These are phyloP conservation scores for Boletus rubroflammeus DNA, from an alignment of 768 basidiomycete genomes.

Conservation along the genomic window DNA sequence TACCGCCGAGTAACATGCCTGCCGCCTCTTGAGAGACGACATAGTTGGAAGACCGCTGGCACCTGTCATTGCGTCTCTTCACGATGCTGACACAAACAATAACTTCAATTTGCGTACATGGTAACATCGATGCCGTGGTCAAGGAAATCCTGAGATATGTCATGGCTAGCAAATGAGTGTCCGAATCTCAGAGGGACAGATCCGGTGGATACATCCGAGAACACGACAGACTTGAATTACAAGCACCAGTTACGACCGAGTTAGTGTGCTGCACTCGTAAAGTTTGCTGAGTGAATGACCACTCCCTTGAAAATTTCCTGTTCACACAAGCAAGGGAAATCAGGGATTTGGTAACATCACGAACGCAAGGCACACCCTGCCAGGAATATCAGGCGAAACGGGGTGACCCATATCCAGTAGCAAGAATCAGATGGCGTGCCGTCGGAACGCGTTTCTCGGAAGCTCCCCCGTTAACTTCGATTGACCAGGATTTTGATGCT, in stretches of 20 bases:
- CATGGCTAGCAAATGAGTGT: conserved; percentile 17
- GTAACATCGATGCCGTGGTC: conserved; percentile 21
- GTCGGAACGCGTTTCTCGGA: conserved; percentile 33
- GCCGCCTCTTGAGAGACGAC: conserved; percentile 1
- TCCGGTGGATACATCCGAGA: background rate
- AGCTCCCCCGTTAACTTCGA: conserved; percentile 32
- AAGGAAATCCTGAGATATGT: conserved; percentile 30
- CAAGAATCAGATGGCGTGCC: conserved; percentile 49
- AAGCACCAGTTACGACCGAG: conserved; percentile 54
- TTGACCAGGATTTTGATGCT: conserved; percentile 37
- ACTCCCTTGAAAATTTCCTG: conserved; percentile 47
- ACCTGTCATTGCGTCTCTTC: background rate
- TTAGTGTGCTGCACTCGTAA: conserved; percentile 43
- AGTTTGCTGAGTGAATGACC: conserved; percentile 44
- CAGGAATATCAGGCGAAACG: conserved; percentile 37
- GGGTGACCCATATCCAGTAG: conserved; percentile 45
- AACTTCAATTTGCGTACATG: conserved; percentile 2
- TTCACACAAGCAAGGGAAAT: background rate
- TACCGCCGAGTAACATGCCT: conserved; percentile 2
- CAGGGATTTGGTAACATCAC: background rate
- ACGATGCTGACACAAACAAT: background rate
- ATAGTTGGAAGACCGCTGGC: conserved; percentile 3
- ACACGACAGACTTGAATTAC: conserved; percentile 42
- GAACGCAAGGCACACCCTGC: background rate
- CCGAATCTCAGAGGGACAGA: background rate